These are phyloP conservation scores for Emergomyces africanus DNA, from an alignment of 2,329 filamentous ascomycete species.

Conservation along the genomic window DNA sequence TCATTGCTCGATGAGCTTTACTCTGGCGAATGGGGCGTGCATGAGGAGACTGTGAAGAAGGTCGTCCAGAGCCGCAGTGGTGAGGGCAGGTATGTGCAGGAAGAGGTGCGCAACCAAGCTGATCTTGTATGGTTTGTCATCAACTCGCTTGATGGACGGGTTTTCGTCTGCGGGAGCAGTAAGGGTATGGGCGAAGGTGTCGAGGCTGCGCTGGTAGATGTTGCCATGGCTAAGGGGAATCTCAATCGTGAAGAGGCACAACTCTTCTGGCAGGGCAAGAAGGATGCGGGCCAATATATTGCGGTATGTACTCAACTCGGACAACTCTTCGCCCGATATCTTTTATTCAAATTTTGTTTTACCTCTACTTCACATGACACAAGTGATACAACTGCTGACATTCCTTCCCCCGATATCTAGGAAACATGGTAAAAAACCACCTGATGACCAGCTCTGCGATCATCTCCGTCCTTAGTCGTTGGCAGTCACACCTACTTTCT, in stretches of 20 bases:
- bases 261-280: slow-evolving; percentile 86
- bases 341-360: not conserved
- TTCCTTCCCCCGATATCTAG: not conserved
- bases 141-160: slow-evolving; percentile 86
- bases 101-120: slow-evolving; percentile 80
- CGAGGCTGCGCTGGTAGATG: slow-evolving; percentile 71
- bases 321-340: not conserved
- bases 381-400: not conserved
- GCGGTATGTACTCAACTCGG: slow-evolving; percentile 41
- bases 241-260: slow-evolving; percentile 68
- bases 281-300: slow-evolving; percentile 88
- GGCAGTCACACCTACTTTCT: not conserved
- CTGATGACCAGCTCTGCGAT: too few relatives aligned
- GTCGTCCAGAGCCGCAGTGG: slow-evolving; percentile 65
- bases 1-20: slow-evolving; percentile 92
- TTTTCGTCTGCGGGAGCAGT: slow-evolving; percentile 92
- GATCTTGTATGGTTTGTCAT: slow-evolving; percentile 98
- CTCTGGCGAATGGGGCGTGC: slow-evolving; percentile 87
- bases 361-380: not conserved
- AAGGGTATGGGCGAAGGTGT: slow-evolving; percentile 98
- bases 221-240: slow-evolving; percentile 86
- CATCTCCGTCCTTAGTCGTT: not conserved
- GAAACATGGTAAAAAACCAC: not conserved
- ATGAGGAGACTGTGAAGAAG: slow-evolving; percentile 74
- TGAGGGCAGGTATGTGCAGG: slow-evolving; percentile 85